A percentile compares a stretch with the other conserved stretches of the same genome.
These are phyloP conservation scores for Raffaelea arxii DNA, from an alignment of 2,329 filamentous ascomycete species.

Conservation along the genomic window DNA sequence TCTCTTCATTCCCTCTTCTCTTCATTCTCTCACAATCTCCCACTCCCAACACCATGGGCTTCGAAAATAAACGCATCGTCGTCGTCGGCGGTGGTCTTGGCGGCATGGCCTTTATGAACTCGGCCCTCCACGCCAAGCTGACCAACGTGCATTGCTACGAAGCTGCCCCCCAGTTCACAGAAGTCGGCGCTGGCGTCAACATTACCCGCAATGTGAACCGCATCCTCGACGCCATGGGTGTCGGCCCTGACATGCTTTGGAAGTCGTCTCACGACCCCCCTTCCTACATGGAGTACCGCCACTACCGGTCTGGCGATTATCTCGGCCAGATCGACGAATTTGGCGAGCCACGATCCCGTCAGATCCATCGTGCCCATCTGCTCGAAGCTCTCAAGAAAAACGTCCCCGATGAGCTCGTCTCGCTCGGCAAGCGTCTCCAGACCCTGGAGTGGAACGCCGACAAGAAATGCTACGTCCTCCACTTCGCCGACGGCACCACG, in stretches of 20 bases:
- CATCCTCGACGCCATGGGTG: slow-evolving; percentile 21
- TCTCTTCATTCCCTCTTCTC: neutral
- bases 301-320: slow-evolving; percentile 20
- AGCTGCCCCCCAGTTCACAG: slow-evolving; percentile 21
- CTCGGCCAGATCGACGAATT: slow-evolving; percentile 12
- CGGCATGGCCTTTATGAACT: slow-evolving; percentile 25
- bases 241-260: slow-evolving; percentile 17
- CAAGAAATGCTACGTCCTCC: slow-evolving; percentile 8
- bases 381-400: slow-evolving; percentile 6
- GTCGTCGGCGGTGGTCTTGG: slow-evolving; percentile 29
- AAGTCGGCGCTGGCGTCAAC: slow-evolving; percentile 25
- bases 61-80: slow-evolving; percentile 17
- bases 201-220: slow-evolving; percentile 25
- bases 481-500: slow-evolving; percentile 18
- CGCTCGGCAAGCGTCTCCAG: slow-evolving; percentile 8
- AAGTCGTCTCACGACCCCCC: slow-evolving; percentile 9
- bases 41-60: slow-evolving; percentile 4
- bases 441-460: slow-evolving; percentile 3
- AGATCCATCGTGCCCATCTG: slow-evolving; percentile 12
- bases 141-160: slow-evolving; percentile 23
- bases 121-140: slow-evolving; percentile 22
- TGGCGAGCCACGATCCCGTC: slow-evolving; percentile 9
- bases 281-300: slow-evolving; percentile 18
- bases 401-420: slow-evolving; percentile 4
- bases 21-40: neutral